Evolutionary conservation across 768 basidiomycete species (phyloP).

Genomic region (Phlebiopsis flavidoalba): DNA sequence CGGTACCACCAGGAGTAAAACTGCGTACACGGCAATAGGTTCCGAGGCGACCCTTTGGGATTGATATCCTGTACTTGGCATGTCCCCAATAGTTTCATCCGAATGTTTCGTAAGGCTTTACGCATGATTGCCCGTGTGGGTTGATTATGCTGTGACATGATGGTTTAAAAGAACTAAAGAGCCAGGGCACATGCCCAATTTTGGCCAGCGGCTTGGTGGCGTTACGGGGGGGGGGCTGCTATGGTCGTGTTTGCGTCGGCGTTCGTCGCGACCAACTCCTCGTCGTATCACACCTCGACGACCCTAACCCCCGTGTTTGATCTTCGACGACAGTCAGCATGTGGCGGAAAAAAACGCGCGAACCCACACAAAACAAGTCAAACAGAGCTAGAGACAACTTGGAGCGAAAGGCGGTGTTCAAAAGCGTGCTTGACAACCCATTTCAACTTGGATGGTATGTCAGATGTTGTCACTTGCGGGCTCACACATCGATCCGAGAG

Average conservation of each 20-base stretch:
- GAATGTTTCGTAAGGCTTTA: background rate
- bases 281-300: background rate
- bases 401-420: conserved; percentile 65
- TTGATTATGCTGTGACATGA: background rate
- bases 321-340: conserved; percentile 24
- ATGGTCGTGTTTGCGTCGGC: background rate
- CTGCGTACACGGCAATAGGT: background rate
- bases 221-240: background rate
- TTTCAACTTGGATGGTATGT: conserved; percentile 63
- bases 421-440: conserved; percentile 67
- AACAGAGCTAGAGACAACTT: conserved; percentile 48
- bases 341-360: conserved; percentile 47
- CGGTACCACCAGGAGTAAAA: background rate
- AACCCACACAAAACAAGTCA: conserved; percentile 51
- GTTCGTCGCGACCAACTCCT: background rate
- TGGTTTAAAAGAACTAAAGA: too few relatives aligned
- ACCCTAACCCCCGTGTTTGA: background rate
- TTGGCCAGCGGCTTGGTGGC: background rate
- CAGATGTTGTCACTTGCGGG: conserved; percentile 2
- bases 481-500: background rate
- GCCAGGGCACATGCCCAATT: background rate
- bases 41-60: background rate
- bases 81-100: too few relatives aligned
- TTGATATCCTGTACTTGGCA: too few relatives aligned
- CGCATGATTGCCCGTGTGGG: background rate